Evolutionary conservation across 2,329 filamentous ascomycete species (phyloP).

Genomic region (Orbilia ellipsospora): DNA sequence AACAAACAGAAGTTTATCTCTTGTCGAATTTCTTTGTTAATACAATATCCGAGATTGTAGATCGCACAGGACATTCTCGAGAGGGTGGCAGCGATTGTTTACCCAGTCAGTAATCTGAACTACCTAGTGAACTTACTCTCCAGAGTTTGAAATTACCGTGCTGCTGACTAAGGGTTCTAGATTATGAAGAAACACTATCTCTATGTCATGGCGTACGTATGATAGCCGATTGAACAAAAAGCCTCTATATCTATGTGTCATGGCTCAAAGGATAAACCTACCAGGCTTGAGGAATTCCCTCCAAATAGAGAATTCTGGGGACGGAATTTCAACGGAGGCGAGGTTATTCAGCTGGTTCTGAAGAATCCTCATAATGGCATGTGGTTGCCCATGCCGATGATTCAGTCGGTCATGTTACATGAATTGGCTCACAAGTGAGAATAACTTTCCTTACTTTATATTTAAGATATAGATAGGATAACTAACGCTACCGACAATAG

Average conservation of each 20-base stretch:
- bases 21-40: background rate
- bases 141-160: background rate
- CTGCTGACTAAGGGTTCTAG: background rate
- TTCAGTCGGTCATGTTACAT: conserved; percentile 70
- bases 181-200: conserved; percentile 76
- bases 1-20: background rate
- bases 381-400: conserved; percentile 78
- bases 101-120: conserved; percentile 68
- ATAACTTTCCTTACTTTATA: background rate
- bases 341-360: conserved; percentile 85
- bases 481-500: conserved; percentile 5
- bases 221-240: background rate
- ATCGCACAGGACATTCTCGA: conserved; percentile 77
- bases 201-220: conserved; percentile 68
- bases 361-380: conserved; percentile 72
- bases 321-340: conserved; percentile 76
- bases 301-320: conserved; percentile 83
- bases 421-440: conserved; percentile 66
- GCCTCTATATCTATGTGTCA: conserved; percentile 38
- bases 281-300: conserved; percentile 78
- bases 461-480: background rate
- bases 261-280: conserved; percentile 64
- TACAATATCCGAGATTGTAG: background rate
- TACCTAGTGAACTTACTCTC: background rate
- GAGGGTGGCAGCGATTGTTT: conserved; percentile 76